These are phyloP conservation scores for Saprolegnia diclina DNA, from an alignment of 352 stramenopile genomes.

Conservation along the genomic window DNA sequence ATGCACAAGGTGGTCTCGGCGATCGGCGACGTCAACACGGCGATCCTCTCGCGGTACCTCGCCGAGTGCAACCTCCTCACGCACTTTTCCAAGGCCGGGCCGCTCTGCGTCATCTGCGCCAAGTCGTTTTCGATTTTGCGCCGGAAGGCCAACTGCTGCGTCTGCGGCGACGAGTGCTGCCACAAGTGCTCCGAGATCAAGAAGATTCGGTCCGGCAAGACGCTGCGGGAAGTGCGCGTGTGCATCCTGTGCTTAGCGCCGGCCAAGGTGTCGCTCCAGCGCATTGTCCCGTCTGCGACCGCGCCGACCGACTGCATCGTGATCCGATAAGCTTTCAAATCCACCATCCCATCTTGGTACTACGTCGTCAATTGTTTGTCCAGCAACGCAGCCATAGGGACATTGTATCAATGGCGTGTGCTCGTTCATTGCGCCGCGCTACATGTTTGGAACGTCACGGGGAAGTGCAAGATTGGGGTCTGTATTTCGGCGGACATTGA, in stretches of 20 bases:
- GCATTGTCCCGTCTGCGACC: background rate
- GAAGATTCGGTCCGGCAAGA: conserved; percentile 31
- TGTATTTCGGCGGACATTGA: too few species aligned
- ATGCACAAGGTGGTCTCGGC: conserved; percentile 78
- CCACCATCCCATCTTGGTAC: too few species aligned
- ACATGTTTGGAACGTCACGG: too few species aligned
- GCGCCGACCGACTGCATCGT: background rate
- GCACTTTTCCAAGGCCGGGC: conserved; percentile 45
- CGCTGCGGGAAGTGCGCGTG: background rate
- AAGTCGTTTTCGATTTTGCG: conserved; percentile 73
- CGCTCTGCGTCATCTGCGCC: conserved; percentile 36
- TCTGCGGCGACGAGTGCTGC: conserved; percentile 76
- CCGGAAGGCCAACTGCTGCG: conserved; percentile 72
- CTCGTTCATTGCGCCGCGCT: too few species aligned
- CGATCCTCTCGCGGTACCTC: conserved; percentile 55
- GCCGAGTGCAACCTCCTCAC: conserved; percentile 51
- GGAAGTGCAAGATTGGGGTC: too few species aligned
- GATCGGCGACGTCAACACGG: conserved; percentile 51
- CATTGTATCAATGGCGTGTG: too few species aligned
- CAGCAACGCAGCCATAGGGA: too few species aligned
- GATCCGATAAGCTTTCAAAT: background rate
- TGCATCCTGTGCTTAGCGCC: conserved; percentile 10
- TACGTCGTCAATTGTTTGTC: too few species aligned
- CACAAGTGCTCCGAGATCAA: conserved; percentile 77
- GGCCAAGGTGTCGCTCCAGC: conserved; percentile 1